Evolutionary conservation across 106 monocot species (phyloP).

Genomic region (Dendrobium nobile): DNA sequence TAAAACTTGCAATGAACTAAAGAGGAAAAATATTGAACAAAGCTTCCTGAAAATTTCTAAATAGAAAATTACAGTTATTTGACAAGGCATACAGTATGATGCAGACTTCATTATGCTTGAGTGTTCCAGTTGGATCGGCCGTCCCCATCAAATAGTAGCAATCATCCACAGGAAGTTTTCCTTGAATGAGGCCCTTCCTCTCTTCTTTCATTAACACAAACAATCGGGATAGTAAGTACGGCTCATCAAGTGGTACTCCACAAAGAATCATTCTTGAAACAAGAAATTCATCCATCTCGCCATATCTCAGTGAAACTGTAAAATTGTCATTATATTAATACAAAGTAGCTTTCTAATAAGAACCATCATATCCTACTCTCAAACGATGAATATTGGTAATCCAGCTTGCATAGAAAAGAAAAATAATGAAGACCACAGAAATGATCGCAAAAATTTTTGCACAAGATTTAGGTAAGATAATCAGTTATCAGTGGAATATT

Average conservation of each 20-base stretch:
- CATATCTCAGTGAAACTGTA: slow-evolving; percentile 49
- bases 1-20: too few relatives aligned
- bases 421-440: background rate
- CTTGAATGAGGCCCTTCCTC: slow-evolving; percentile 30
- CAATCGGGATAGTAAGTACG: slow-evolving; percentile 33
- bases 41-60: background rate
- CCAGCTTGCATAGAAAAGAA: background rate
- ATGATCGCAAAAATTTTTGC: background rate
- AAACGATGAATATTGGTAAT: background rate
- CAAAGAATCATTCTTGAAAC: slow-evolving; percentile 42
- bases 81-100: slow-evolving; percentile 54
- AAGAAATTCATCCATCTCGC: slow-evolving; percentile 50
- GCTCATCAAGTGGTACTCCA: slow-evolving; percentile 66
- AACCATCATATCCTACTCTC: background rate
- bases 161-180: slow-evolving; percentile 45
- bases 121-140: slow-evolving; percentile 49
- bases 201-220: slow-evolving; percentile 35
- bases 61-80: background rate
- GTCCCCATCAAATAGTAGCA: slow-evolving; percentile 84
- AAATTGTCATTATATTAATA: background rate
- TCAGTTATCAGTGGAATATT: background rate
- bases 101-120: slow-evolving; percentile 67
- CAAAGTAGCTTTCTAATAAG: background rate
- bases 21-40: background rate
- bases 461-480: background rate